phyloP scores from a whole-genome alignment of 176 grass and related monocot genomes.

The Ensete ventricosum region DNA sequence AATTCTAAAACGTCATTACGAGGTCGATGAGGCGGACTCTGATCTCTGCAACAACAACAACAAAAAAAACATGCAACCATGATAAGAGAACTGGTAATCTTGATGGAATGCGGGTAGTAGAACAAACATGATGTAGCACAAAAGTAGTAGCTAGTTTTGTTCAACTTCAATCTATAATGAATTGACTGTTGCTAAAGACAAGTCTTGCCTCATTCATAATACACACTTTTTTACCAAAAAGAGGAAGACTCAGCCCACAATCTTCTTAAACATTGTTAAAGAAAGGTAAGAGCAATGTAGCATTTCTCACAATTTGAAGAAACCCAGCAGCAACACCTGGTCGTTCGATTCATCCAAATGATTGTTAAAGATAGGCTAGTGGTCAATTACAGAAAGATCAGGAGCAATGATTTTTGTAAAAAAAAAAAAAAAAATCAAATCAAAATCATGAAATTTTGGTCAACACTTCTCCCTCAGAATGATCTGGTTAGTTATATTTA shows the following conservation, averaged over 20 bases:
- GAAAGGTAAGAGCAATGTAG: not conserved
- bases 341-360: too few species aligned
- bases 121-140: not conserved
- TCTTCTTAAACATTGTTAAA: too few species aligned
- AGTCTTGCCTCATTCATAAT: not conserved
- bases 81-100: not conserved
- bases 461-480: not conserved
- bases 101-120: not conserved
- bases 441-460: not conserved
- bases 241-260: too few species aligned
- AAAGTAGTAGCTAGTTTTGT: too few species aligned
- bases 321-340: too few species aligned
- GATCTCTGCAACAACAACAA: conserved; percentile 58
- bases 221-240: not conserved
- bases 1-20: conserved; percentile 59
- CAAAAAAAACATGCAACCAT: not conserved
- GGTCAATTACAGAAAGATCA: too few species aligned
- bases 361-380: too few species aligned
- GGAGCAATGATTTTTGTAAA: not conserved
- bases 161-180: too few species aligned
- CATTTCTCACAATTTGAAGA: not conserved
- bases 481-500: too few species aligned
- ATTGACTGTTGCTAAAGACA: not conserved
- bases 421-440: not conserved
- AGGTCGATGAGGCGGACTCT: conserved; percentile 41